Evolutionary conservation across 129 eudicot genomes (phyloP).

Genomic region (Arctium lappa): DNA sequence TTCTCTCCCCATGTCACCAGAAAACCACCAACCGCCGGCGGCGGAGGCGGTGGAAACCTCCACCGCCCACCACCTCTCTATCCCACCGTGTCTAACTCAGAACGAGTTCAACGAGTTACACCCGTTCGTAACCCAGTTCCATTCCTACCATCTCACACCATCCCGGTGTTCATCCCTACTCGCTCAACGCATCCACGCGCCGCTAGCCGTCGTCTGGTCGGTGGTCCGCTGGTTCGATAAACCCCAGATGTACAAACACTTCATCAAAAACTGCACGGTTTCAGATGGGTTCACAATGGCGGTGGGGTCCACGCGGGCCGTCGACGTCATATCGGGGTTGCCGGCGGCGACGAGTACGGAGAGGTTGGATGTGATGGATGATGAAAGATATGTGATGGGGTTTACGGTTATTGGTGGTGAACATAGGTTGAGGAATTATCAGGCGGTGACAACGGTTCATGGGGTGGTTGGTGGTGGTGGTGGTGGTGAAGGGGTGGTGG

Average conservation of each 20-base stretch:
- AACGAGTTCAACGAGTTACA: not conserved
- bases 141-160: constrained; percentile 51
- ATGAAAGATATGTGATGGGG: constrained; percentile 57
- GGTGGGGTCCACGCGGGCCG: constrained; percentile 64
- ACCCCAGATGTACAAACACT: constrained; percentile 87
- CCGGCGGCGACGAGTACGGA: constrained; percentile 90
- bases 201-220: constrained; percentile 60
- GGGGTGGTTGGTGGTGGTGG: constrained; percentile 7
- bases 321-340: constrained; percentile 72
- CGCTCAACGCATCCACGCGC: constrained; percentile 74
- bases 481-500: not conserved
- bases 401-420: constrained; percentile 78
- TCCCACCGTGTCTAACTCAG: not conserved
- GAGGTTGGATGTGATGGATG: constrained; percentile 67
- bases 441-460: constrained; percentile 73
- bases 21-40: not conserved
- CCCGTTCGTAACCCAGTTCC: constrained; percentile 46
- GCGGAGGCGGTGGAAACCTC: not conserved
- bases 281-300: constrained; percentile 24
- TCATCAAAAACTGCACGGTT: constrained; percentile 71
- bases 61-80: not conserved
- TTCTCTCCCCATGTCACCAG: not conserved
- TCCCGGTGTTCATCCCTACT: constrained; percentile 78
- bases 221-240: constrained; percentile 73
- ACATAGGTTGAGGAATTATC: constrained; percentile 68